These are phyloP conservation scores for Pythium plurisporium DNA, from an alignment of 352 stramenopile genomes.

Conservation along the genomic window DNA sequence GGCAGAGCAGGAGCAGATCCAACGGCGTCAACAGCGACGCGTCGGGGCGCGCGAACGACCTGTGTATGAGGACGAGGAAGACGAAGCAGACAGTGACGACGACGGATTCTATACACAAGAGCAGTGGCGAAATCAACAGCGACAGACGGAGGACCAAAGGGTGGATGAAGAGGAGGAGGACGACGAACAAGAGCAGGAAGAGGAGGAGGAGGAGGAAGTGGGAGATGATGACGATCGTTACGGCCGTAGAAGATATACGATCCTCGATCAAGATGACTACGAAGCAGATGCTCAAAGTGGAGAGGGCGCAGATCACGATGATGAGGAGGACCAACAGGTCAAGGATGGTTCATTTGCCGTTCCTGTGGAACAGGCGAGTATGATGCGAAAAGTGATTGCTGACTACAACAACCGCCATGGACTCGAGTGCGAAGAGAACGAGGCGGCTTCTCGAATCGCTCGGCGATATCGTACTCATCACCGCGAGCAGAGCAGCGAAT, in stretches of 20 bases:
- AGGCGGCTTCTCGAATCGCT: slow-evolving; percentile 30
- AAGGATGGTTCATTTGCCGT: background rate
- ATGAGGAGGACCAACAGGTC: background rate
- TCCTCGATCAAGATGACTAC: slow-evolving; percentile 9
- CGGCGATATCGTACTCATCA: slow-evolving; percentile 24
- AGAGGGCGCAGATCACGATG: background rate
- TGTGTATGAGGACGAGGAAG: background rate
- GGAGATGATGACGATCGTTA: background rate
- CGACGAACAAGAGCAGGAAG: slow-evolving; percentile 12
- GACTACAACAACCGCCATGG: background rate
- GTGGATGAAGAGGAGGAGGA: slow-evolving; percentile 7
- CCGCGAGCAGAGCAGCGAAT: background rate
- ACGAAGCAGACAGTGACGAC: slow-evolving; percentile 27
- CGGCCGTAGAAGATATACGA: background rate
- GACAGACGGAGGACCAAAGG: slow-evolving; percentile 1
- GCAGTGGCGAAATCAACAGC: slow-evolving; percentile 25
- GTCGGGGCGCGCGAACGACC: background rate
- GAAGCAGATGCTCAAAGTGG: background rate
- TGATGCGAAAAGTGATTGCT: too few relatives aligned
- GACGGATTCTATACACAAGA: slow-evolving; percentile 27
- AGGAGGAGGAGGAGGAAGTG: slow-evolving; percentile 15
- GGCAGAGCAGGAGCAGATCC: slow-evolving; percentile 16
- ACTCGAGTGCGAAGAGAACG: slow-evolving; percentile 3
- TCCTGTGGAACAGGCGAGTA: too few relatives aligned
- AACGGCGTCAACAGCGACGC: background rate